These are phyloP conservation scores for Dendrobium nobile DNA, from an alignment of 106 monocot genomes.

Conservation along the genomic window DNA sequence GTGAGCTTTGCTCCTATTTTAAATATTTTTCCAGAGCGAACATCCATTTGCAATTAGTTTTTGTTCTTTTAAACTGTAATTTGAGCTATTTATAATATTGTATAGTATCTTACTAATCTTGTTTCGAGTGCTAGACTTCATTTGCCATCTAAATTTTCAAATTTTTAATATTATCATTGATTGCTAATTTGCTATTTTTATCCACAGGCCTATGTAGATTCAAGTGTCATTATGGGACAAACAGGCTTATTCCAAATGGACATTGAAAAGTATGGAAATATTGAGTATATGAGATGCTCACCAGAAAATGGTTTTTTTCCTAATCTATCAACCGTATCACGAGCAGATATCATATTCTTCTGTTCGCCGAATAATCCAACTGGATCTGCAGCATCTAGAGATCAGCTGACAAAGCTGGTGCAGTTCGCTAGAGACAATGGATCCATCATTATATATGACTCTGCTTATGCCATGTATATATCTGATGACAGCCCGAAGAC, in stretches of 20 bases:
- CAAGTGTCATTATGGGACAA: conserved; percentile 93
- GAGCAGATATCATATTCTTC: conserved; percentile 81
- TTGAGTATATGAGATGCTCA: conserved; percentile 91
- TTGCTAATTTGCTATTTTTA: neutral
- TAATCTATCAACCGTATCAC: conserved; percentile 51
- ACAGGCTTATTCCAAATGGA: conserved; percentile 61
- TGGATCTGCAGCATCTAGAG: conserved; percentile 73
- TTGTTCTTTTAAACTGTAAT: neutral
- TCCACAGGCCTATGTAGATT: conserved; percentile 89
- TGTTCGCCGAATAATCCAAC: conserved; percentile 99
- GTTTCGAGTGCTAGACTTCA: neutral
- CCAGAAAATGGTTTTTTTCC: conserved; percentile 93
- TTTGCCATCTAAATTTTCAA: neutral
- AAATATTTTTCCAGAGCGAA: too few relatives aligned
- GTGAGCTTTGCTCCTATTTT: too few relatives aligned
- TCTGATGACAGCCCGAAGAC: conserved; percentile 82
- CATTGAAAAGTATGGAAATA: conserved; percentile 72
- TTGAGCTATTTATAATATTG: neutral
- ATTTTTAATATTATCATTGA: neutral
- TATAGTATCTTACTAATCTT: neutral
- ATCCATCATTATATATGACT: conserved; percentile 90
- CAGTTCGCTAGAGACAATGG: conserved; percentile 86
- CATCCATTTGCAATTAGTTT: neutral
- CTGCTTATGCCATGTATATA: conserved; percentile 96
- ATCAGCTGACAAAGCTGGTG: conserved; percentile 66